phyloP scores from a whole-genome alignment of 2,329 filamentous ascomycete species.

The Samsoniella hepiali region DNA sequence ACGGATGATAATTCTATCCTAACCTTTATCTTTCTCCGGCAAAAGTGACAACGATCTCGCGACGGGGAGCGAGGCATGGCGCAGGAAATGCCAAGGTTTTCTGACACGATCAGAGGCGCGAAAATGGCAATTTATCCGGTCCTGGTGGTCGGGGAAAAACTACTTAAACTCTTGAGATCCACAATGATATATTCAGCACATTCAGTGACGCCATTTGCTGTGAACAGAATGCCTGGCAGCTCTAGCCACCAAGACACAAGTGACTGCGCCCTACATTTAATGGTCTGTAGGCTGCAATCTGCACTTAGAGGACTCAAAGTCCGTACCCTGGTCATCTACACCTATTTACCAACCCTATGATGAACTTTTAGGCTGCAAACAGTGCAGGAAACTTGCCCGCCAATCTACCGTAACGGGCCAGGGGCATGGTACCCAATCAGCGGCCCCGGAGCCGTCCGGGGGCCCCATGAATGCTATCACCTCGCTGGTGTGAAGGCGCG shows the following conservation, averaged over 20 bases:
- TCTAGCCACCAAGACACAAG: no score
- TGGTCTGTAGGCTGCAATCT: background rate
- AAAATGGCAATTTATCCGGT: background rate
- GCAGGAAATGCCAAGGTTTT: background rate
- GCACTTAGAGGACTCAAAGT: background rate
- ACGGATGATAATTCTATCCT: background rate
- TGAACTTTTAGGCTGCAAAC: background rate
- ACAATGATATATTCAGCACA: no score
- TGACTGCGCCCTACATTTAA: background rate
- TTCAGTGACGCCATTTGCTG: no score
- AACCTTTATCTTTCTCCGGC: constrained; percentile 8
- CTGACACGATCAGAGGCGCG: background rate
- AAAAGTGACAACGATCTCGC: constrained; percentile 6
- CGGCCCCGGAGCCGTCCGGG: background rate
- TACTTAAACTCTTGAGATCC: no score
- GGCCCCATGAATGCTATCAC: background rate
- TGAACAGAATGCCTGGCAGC: background rate
- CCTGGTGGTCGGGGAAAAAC: no score
- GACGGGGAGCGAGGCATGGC: background rate
- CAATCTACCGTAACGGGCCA: background rate
- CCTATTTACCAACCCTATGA: background rate
- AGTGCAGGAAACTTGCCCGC: background rate
- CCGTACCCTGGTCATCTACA: background rate
- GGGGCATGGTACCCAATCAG: background rate
- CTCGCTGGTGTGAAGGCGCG: background rate